phyloP scores from a whole-genome alignment of 2,329 filamentous ascomycete genomes.

The Claviceps digitariae region DNA sequence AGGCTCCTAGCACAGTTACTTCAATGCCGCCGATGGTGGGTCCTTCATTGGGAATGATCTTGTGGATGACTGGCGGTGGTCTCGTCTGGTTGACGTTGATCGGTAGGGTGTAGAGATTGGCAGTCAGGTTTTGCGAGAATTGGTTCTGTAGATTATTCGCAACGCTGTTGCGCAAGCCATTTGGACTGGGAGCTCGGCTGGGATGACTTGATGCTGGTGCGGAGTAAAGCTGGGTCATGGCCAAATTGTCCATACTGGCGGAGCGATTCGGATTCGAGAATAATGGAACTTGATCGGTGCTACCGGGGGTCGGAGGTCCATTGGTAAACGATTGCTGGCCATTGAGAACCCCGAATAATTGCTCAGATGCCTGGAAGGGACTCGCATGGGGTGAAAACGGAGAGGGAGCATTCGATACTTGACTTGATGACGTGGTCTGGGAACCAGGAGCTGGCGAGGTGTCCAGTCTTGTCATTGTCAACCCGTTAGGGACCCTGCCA shows the following conservation, averaged over 20 bases:
- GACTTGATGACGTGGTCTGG: slow-evolving; percentile 21
- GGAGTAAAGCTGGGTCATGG: slow-evolving; percentile 53
- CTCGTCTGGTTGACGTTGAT: slow-evolving; percentile 35
- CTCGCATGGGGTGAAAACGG: slow-evolving; percentile 37
- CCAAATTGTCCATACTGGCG: slow-evolving; percentile 51
- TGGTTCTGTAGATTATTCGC: slow-evolving; percentile 28
- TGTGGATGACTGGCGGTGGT: slow-evolving; percentile 51
- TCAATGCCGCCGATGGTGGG: slow-evolving; percentile 75
- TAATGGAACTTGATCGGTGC: slow-evolving; percentile 46
- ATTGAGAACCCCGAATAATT: slow-evolving; percentile 30
- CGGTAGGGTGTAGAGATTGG: slow-evolving; percentile 36
- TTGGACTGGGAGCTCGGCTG: slow-evolving; percentile 68
- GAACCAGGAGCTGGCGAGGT: slow-evolving; percentile 30
- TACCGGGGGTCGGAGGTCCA: slow-evolving; percentile 53
- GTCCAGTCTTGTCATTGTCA: slow-evolving; percentile 75
- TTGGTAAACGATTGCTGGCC: slow-evolving; percentile 32
- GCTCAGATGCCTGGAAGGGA: slow-evolving; percentile 31
- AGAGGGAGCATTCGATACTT: slow-evolving; percentile 31
- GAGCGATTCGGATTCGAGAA: slow-evolving; percentile 42
- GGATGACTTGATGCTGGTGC: slow-evolving; percentile 58
- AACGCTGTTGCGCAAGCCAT: slow-evolving; percentile 33
- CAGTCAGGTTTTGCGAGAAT: slow-evolving; percentile 33
- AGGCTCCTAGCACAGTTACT: slow-evolving; percentile 69
- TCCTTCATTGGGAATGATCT: slow-evolving; percentile 71
- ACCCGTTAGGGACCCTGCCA: slow-evolving; percentile 55